Percentiles rank a stretch among this genome's conserved stretches.
phyloP scores from a whole-genome alignment of 1,284 basidiomycete species.

The Ceratobasidium sp. region DNA sequence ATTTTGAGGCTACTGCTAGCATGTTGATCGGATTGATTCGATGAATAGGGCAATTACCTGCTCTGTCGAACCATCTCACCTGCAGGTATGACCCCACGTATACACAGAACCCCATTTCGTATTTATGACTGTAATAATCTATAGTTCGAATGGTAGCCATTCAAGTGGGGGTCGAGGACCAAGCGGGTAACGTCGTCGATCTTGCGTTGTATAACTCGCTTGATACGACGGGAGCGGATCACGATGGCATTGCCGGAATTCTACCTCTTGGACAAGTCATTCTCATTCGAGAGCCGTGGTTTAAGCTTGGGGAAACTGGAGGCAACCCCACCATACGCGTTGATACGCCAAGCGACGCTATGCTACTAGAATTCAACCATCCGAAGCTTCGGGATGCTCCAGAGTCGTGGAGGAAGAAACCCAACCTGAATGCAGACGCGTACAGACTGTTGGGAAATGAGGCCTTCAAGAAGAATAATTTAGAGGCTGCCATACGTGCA shows the following conservation, averaged over 20 bases:
- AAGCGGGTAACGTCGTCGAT: constrained; percentile 44
- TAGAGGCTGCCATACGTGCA: constrained; percentile 16
- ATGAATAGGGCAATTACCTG: background rate
- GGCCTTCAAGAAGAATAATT: constrained; percentile 21
- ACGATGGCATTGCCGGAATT: constrained; percentile 45
- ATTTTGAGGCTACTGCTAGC: background rate
- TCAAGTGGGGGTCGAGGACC: constrained; percentile 46
- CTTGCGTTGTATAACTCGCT: constrained; percentile 49
- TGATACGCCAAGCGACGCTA: constrained; percentile 48
- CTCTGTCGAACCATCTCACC: background rate
- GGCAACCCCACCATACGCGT: constrained; percentile 45
- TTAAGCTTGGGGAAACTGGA: constrained; percentile 44
- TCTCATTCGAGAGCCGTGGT: constrained; percentile 49
- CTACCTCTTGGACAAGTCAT: constrained; percentile 48
- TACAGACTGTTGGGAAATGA: constrained; percentile 36
- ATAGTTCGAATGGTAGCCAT: constrained; percentile 36
- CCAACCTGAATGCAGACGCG: background rate
- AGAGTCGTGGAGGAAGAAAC: constrained; percentile 14
- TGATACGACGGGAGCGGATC: constrained; percentile 41
- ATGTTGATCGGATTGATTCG: background rate
- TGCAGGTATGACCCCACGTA: background rate
- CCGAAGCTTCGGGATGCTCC: background rate
- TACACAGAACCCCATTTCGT: background rate
- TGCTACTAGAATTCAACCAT: constrained; percentile 40
- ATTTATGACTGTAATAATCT: background rate